Evolutionary conservation across 2,329 filamentous ascomycete genomes (phyloP).

Genomic region (Aspergillus spinulosporus): DNA sequence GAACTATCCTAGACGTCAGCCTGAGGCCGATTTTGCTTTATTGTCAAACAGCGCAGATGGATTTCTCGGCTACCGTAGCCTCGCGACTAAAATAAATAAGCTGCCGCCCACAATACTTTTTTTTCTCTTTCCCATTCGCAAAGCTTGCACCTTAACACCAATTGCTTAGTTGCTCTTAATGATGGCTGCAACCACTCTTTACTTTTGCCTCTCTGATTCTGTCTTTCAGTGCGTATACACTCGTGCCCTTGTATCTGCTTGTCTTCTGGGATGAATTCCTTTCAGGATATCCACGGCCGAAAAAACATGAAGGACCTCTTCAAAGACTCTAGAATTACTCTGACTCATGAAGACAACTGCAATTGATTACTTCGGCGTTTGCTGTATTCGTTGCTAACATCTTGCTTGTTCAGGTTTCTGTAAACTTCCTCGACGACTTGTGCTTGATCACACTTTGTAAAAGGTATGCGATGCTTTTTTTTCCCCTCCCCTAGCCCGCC

Average conservation of each 20-base stretch:
- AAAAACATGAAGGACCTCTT: constrained; percentile 53
- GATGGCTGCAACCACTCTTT: background rate
- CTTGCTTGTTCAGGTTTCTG: background rate
- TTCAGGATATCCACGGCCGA: constrained; percentile 61
- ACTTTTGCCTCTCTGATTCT: constrained; percentile 1
- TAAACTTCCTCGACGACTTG: background rate
- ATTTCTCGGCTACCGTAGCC: constrained; percentile 18
- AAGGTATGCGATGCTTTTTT: constrained; percentile 45
- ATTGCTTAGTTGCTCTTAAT: constrained; percentile 1
- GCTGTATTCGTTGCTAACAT: constrained; percentile 14
- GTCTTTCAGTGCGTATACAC: background rate
- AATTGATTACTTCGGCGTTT: constrained; percentile 7
- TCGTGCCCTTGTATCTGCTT: background rate
- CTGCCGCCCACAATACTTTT: constrained; percentile 22
- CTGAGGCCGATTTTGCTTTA: background rate
- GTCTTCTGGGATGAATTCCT: constrained; percentile 43
- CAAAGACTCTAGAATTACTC: constrained; percentile 57
- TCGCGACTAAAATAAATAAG: constrained; percentile 21
- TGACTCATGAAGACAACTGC: constrained; percentile 39
- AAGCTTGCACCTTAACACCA: constrained; percentile 21
- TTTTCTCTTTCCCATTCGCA: constrained; percentile 19
- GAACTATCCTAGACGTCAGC: background rate
- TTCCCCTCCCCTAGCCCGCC: constrained; percentile 17
- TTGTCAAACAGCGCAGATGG: constrained; percentile 23
- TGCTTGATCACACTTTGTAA: constrained; percentile 25